Evolutionary conservation across 768 basidiomycete genomes (phyloP).

Genomic region (Suillus cothurnatus): DNA sequence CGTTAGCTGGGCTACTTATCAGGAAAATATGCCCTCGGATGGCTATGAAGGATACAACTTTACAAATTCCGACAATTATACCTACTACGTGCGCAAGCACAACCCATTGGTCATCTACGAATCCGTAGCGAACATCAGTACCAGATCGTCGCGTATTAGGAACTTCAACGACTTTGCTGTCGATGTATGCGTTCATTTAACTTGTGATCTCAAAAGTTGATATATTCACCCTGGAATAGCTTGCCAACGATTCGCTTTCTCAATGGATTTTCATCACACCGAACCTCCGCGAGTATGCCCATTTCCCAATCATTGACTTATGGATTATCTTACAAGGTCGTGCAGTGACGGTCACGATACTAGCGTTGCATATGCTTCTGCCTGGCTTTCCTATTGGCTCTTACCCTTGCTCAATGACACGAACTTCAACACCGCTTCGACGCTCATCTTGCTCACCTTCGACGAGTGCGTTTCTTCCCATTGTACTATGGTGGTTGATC

Average conservation of each 20-base stretch:
- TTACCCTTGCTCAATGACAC: constrained; percentile 49
- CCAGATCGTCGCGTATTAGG: constrained; percentile 47
- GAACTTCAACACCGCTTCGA: constrained; percentile 54
- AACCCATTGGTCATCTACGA: constrained; percentile 55
- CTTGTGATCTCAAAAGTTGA: neutral
- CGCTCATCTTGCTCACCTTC: constrained; percentile 63
- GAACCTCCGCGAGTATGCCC: constrained; percentile 44
- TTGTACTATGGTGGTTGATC: neutral
- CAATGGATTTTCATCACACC: constrained; percentile 69
- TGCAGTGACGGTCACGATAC: constrained; percentile 66
- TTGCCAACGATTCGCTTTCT: constrained; percentile 46
- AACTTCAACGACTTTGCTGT: constrained; percentile 66
- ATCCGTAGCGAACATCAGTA: constrained; percentile 44
- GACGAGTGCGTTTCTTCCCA: constrained; percentile 51
- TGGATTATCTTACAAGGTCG: neutral
- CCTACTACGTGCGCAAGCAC: constrained; percentile 60
- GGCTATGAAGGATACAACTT: constrained; percentile 46
- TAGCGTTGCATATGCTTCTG: constrained; percentile 44
- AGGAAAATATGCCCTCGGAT: constrained; percentile 58
- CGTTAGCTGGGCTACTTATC: constrained; percentile 63
- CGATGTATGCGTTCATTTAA: constrained; percentile 39
- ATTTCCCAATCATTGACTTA: neutral
- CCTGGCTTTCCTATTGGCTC: constrained; percentile 54
- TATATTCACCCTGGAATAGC: constrained; percentile 12
- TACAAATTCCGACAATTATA: constrained; percentile 36